phyloP scores from a whole-genome alignment of 73 alveolate genomes.

The Symbiodinium natans region DNA sequence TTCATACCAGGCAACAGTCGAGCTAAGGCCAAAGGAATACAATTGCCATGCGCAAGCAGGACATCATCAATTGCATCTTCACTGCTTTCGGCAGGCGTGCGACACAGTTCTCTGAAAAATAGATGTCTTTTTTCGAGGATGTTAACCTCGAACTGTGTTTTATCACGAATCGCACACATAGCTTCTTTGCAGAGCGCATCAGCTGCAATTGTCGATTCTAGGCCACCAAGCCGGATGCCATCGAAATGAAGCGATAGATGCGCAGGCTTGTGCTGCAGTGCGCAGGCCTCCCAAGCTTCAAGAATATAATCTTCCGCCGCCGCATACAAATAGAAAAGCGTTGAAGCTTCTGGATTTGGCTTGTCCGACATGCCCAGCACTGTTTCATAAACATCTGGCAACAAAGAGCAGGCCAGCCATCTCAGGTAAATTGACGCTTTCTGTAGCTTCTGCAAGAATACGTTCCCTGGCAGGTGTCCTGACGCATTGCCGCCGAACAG shows the following conservation, averaged over 20 bases:
- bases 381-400: not conserved
- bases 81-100: not conserved
- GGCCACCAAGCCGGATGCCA: not conserved
- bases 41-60: not conserved
- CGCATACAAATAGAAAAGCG: not conserved
- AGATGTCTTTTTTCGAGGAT: not conserved
- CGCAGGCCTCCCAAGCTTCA: not conserved
- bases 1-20: not conserved
- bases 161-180: not conserved
- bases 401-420: not conserved
- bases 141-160: not conserved
- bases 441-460: not conserved
- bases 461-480: not conserved
- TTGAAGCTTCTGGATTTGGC: not conserved
- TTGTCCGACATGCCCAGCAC: not conserved
- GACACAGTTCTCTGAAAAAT: not conserved
- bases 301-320: not conserved
- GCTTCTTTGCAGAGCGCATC: not conserved
- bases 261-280: not conserved
- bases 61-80: not conserved
- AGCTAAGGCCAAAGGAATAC: not conserved
- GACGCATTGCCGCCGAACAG: not conserved
- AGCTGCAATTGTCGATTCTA: not conserved
- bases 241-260: not conserved
- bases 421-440: not conserved